Evolutionary conservation across 2,329 filamentous ascomycete genomes (phyloP), one percentile per base, ranked within the genome.

Genomic region (Aspergillus ustus): DNA sequence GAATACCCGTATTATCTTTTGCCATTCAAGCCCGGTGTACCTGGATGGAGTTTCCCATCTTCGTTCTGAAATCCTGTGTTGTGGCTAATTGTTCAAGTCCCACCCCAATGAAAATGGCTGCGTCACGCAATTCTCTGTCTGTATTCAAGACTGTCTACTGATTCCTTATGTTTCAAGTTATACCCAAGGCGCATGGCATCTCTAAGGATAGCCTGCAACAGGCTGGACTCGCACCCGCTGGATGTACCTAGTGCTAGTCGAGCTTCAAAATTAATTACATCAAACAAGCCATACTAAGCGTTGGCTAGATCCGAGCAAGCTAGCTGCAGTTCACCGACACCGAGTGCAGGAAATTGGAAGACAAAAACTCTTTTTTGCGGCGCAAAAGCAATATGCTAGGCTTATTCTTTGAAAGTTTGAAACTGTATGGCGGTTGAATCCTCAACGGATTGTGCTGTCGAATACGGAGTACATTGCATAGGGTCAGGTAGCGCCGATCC

Each of bases 1-100:
- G 29, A 63, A 63, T 62, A 63, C 64, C 63, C 52, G n/a, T 54
- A 51, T 64, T 54, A 34, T 29, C 20, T 52, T 56, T 43, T 22
- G 29, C 50, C 44, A 15, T 57, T 48, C 48, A 40, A 19, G 31
- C 37, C 44, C 48, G 43, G 29, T 19, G 37, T 56, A 29, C 15
- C 25, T 55, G 59, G 51, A 13, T 44, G 58, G 58, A 56, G 57
- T 57, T 55, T 59, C 28, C 34, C 17, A 5, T 40, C 2, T 45
- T 49, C 28, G 17, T 50, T 43, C 52, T 45, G 8, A 22, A n/a
- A 57, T 61, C 40, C 15, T 50, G 22, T 50, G 15, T 60, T 49
- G 40, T n/a, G 44, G 22, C 37, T 49, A 20, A 29, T 50, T 52
- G 45, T 22, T 55, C 46, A 37, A 53, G 17, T 53, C 46, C n/a